These are phyloP conservation scores for Cyclostephanos tholiformis DNA, from an alignment of 108 stramenopile species.

Conservation along the genomic window DNA sequence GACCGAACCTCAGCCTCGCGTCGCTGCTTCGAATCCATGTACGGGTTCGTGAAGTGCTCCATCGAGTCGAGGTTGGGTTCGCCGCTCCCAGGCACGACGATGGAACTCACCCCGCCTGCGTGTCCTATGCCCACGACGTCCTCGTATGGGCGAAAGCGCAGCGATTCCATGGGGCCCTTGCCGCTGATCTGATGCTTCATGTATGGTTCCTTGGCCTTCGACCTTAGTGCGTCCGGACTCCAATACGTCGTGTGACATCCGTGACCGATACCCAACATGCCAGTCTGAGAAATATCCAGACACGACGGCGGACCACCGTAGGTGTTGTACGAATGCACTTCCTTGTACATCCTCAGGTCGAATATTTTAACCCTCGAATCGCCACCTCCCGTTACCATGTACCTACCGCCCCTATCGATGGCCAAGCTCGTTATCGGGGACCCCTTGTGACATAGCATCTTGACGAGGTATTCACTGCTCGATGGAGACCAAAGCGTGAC, in stretches of 20 bases:
- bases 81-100: constrained; percentile 96
- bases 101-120: constrained; percentile 81
- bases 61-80: constrained; percentile 95
- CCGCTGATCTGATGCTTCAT: constrained; percentile 84
- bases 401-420: constrained; percentile 75
- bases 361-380: constrained; percentile 90
- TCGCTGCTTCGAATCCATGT: constrained; percentile 87
- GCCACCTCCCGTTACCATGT: constrained; percentile 91
- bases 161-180: constrained; percentile 61
- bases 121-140: constrained; percentile 98
- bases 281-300: constrained; percentile 91
- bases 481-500: constrained; percentile 98
- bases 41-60: constrained; percentile 92
- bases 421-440: constrained; percentile 81
- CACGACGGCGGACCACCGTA: constrained; percentile 65
- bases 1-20: constrained; percentile 95
- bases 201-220: constrained; percentile 85
- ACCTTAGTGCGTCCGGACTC: constrained; percentile 74
- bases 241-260: constrained; percentile 91
- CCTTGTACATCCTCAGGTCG: constrained; percentile 91
- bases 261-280: constrained; percentile 88
- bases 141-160: constrained; percentile 96
- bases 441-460: constrained; percentile 91
- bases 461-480: constrained; percentile 79
- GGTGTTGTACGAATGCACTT: constrained; percentile 65